Percentiles rank a stretch among this genome's conserved stretches.
These are phyloP conservation scores for Tieghemiomyces parasiticus DNA, from an alignment of 192 early-diverging fungal genomes.

Conservation along the genomic window DNA sequence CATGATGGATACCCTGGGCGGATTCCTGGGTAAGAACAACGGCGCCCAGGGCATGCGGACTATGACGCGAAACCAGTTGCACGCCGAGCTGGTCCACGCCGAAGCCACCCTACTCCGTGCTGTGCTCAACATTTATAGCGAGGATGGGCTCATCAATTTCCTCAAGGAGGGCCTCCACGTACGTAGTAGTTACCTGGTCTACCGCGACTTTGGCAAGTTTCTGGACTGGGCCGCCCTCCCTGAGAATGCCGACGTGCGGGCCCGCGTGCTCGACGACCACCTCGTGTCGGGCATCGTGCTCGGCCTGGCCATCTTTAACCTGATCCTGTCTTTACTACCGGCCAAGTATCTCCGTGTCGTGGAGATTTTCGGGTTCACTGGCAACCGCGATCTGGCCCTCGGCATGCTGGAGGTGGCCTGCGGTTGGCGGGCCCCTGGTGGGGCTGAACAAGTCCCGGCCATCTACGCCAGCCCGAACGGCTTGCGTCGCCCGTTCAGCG, in stretches of 20 bases:
- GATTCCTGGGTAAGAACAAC: neutral
- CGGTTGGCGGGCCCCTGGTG: conserved; percentile 42
- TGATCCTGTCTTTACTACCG: conserved; percentile 65
- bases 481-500: conserved; percentile 63
- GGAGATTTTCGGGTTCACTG: conserved; percentile 71
- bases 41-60: neutral
- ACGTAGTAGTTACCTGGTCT: conserved; percentile 49
- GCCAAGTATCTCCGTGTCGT: conserved; percentile 51
- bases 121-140: conserved; percentile 52
- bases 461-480: conserved; percentile 33
- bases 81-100: conserved; percentile 63
- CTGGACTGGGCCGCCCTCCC: conserved; percentile 30
- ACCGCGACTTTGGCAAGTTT: conserved; percentile 37
- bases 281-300: conserved; percentile 68
- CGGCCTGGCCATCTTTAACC: conserved; percentile 62
- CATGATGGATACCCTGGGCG: conserved; percentile 1
- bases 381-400: conserved; percentile 60
- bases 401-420: conserved; percentile 52
- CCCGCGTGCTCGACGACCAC: conserved; percentile 56
- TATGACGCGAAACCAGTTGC: conserved; percentile 22
- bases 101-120: conserved; percentile 62
- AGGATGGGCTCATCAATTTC: conserved; percentile 59
- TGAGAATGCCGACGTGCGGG: conserved; percentile 28
- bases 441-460: conserved; percentile 19
- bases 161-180: conserved; percentile 67